Percentiles rank a stretch among this genome's conserved stretches.
Evolutionary conservation across 768 basidiomycete species (phyloP).

Genomic region (Pisolithus orientalis): DNA sequence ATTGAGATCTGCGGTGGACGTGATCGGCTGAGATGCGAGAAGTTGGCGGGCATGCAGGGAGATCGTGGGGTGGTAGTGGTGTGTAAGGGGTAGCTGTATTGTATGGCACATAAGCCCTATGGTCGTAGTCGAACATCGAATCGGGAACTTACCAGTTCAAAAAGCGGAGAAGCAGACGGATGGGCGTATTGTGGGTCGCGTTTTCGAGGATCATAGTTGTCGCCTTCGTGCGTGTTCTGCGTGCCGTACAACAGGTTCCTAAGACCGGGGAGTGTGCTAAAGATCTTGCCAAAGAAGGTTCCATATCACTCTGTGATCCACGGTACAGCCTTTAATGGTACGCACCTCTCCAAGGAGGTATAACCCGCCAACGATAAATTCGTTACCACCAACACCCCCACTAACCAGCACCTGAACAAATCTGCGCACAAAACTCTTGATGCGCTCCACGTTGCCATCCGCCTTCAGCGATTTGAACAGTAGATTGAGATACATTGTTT

Average conservation of each 20-base stretch:
- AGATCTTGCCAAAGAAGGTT: constrained; percentile 33
- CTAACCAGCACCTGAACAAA: constrained; percentile 74
- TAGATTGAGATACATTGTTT: constrained; percentile 95
- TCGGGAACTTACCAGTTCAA: constrained; percentile 71
- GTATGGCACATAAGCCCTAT: not conserved
- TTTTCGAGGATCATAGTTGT: constrained; percentile 77
- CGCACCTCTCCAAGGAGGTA: constrained; percentile 84
- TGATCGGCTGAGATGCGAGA: constrained; percentile 62
- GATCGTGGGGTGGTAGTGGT: constrained; percentile 89
- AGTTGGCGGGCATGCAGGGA: constrained; percentile 83
- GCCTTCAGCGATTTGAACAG: constrained; percentile 86
- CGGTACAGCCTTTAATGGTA: not conserved
- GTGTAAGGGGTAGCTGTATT: constrained; percentile 63
- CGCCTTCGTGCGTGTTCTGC: constrained; percentile 22
- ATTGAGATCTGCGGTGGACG: constrained; percentile 81
- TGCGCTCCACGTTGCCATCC: constrained; percentile 50
- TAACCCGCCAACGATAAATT: constrained; percentile 85
- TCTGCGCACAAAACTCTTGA: constrained; percentile 76
- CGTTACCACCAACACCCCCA: constrained; percentile 68
- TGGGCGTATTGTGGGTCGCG: constrained; percentile 85
- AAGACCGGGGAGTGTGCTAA: constrained; percentile 42
- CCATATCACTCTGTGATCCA: not conserved
- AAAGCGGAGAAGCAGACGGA: constrained; percentile 73
- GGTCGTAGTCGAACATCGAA: not conserved
- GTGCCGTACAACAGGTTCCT: constrained; percentile 38